Evolutionary conservation across 2,329 filamentous ascomycete species (phyloP).

Genomic region (Paracamarosporium sp.): DNA sequence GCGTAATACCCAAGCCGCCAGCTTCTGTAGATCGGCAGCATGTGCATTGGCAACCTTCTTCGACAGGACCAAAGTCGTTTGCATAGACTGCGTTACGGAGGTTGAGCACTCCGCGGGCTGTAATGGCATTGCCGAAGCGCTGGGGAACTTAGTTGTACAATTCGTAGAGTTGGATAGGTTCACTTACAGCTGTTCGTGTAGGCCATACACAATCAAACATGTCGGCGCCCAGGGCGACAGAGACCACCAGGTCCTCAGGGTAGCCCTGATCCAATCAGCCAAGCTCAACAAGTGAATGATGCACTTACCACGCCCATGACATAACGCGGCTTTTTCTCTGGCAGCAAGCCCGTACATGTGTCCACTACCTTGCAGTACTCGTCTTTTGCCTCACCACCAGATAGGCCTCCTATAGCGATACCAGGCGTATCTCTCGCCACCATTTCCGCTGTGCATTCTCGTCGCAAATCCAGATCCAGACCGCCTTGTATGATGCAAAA

Average conservation of each 20-base stretch:
- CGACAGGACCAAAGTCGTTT: constrained; percentile 81
- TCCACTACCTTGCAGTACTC: constrained; percentile 92
- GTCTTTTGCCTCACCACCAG: constrained; percentile 91
- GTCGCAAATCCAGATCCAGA: constrained; percentile 83
- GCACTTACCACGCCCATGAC: constrained; percentile 87
- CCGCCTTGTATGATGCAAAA: constrained; percentile 99
- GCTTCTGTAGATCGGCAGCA: constrained; percentile 73
- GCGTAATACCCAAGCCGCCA: constrained; percentile 80
- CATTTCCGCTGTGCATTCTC: constrained; percentile 86
- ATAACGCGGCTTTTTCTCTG: constrained; percentile 93
- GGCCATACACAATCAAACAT: constrained; percentile 99
- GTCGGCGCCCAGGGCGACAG: constrained; percentile 90
- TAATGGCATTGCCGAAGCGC: constrained; percentile 94
- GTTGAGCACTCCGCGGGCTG: constrained; percentile 80
- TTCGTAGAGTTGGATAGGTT: background rate
- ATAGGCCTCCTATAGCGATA: constrained; percentile 94
- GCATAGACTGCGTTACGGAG: constrained; percentile 78
- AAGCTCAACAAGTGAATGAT: background rate
- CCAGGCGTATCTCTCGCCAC: constrained; percentile 88
- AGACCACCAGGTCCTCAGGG: constrained; percentile 93
- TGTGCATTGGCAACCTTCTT: constrained; percentile 80
- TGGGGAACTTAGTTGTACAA: constrained; percentile 30
- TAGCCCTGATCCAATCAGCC: constrained; percentile 68
- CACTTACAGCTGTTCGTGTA: constrained; percentile 79
- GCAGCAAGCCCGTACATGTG: constrained; percentile 83